Percentiles rank a stretch among this genome's conserved stretches.
phyloP scores from a whole-genome alignment of 1,139 yeast genomes.

The Pichia inconspicua region DNA sequence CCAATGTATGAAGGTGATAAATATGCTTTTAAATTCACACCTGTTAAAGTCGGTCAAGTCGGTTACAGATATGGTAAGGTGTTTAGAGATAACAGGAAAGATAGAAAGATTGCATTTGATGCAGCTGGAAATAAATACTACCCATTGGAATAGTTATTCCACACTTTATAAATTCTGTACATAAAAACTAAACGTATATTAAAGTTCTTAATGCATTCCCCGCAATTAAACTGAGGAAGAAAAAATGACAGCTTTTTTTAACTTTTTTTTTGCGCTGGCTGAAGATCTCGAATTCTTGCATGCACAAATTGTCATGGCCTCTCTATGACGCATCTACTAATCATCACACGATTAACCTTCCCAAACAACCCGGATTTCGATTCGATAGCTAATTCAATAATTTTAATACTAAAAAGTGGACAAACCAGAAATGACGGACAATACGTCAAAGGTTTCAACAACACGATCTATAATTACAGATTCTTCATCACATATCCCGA shows the following conservation, averaged over 20 bases:
- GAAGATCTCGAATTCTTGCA: too few species aligned
- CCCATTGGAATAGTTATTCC: conserved; percentile 19
- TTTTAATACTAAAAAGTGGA: background rate
- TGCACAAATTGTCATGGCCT: background rate
- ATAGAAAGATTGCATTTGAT: conserved; percentile 72
- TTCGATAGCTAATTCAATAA: background rate
- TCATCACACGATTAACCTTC: background rate
- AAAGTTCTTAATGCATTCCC: background rate
- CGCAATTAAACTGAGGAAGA: background rate
- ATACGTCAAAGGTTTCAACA: background rate
- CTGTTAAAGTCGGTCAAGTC: conserved; percentile 71
- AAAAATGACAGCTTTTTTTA: background rate
- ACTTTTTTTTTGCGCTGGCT: too few species aligned
- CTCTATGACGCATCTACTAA: background rate
- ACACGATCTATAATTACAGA: background rate
- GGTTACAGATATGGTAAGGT: conserved; percentile 92
- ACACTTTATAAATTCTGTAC: background rate
- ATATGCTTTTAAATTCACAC: conserved; percentile 62
- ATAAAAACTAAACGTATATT: background rate
- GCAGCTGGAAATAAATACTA: conserved; percentile 58
- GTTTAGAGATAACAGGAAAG: conserved; percentile 80
- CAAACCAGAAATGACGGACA: background rate
- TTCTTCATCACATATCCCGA: background rate
- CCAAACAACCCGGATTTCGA: background rate
- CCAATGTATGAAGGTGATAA: conserved; percentile 50